A percentile compares a stretch with the other conserved stretches of the same genome.
Conservation (phyloP, 2,329 filamentous ascomycete species). For the Scedosporium boydii region DNA sequence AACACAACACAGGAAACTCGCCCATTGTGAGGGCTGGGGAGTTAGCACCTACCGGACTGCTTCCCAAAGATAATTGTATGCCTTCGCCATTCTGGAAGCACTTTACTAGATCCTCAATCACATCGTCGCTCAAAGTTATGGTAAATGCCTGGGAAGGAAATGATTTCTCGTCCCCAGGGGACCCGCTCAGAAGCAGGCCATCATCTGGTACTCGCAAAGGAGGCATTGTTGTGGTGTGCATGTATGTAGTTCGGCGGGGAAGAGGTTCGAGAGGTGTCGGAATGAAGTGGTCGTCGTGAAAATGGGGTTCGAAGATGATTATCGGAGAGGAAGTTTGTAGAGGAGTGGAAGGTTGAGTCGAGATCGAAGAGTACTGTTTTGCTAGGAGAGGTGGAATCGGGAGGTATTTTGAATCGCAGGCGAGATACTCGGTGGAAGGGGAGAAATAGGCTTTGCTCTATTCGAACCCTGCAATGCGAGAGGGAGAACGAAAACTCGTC, state of each 20-base stretch:
- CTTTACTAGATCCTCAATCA: conserved; percentile 54
- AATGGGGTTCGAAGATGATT: not conserved
- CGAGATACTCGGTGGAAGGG: not conserved
- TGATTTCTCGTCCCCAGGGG: conserved; percentile 29
- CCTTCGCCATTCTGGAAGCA: conserved; percentile 46
- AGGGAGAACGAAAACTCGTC: not conserved
- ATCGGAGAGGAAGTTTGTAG: not conserved
- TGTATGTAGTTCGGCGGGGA: conserved; percentile 36
- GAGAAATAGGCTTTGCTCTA: not conserved
- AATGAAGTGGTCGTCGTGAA: not conserved
- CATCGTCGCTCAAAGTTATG: conserved; percentile 45
- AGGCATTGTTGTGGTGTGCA: conserved; percentile 30
- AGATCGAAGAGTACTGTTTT: not conserved
- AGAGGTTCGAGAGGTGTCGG: not conserved
- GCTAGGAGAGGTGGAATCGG: not conserved
- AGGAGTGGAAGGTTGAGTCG: not conserved
- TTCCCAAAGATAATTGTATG: conserved; percentile 48
- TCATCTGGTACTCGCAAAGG: conserved; percentile 45
- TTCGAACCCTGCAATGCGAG: not conserved
- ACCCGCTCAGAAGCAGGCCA: conserved; percentile 47
- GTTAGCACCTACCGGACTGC: conserved; percentile 45
- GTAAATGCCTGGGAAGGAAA: conserved; percentile 48
- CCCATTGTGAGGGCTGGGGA: conserved; percentile 9
- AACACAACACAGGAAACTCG: conserved; percentile 4
- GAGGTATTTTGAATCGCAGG: not conserved